Evolutionary conservation across 768 basidiomycete genomes (phyloP), one percentile per base, ranked within the genome.

Genomic region (Russula earlei): DNA sequence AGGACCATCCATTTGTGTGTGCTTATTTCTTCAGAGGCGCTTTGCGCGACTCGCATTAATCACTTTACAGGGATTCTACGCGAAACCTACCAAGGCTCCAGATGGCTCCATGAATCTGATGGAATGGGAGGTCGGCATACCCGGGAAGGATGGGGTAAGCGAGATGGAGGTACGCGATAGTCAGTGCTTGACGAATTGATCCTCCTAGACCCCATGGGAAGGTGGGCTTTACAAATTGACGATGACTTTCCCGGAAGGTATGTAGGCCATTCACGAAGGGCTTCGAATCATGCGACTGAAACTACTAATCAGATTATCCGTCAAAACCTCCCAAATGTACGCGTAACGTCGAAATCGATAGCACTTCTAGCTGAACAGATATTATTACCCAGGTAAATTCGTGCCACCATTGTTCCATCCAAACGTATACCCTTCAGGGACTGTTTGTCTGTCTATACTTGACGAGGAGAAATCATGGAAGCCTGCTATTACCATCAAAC

Each of bases 381-480:
- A 38, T 38, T 27, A 36, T 50, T 12, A 24, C 31, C 38, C 67
- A 96, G 94, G 94, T 75, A 98, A 98, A 84, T 98, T 97, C 72
- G 75, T 83, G 1, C 96, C 95, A 2, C 86, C 95, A 34, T 75
- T 98, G 47, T 97, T 97, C 75, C 95, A 99, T 68, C 94, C 95
- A 25, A 98, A 98, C 67, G 94, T 99, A 52, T 99, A 97, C 67
- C 96, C 96, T 0, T 98, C 95, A 29, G 96, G 96, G 24, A 99
- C 96, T 19, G 94, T 98, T 44, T 98, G 95, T 69, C 76, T 99
- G 27, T 97, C 94, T 11, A 99, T 99, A 66, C 73, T 99, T 52
- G 95, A 98, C 66, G 96, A 99, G 68, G 96, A 99, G 72, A 98
- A 99, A 69, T 86, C 85, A 1, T 99, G 96, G 96, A 97, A 97